A percentile compares a stretch with the other conserved stretches of the same genome.
Conservation (phyloP, 257 asterid species). For the Solanum ahanhuiri region DNA sequence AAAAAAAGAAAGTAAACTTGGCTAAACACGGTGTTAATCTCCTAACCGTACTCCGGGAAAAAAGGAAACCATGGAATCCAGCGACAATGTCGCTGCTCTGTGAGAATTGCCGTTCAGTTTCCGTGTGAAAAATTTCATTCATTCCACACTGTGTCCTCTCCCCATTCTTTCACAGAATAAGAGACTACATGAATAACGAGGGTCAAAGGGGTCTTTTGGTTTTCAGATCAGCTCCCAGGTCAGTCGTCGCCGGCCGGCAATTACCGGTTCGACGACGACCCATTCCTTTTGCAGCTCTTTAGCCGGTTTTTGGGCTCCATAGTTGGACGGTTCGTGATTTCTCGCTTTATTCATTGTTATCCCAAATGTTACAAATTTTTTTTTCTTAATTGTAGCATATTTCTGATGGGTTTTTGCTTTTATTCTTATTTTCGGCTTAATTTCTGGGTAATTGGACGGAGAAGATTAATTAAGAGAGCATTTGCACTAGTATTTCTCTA, state of each 20-base stretch:
- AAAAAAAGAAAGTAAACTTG: background rate
- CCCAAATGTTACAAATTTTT: background rate
- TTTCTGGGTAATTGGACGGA: background rate
- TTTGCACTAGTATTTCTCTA: background rate
- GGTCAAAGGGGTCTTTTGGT: background rate
- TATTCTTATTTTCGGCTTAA: background rate
- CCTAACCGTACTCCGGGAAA: background rate
- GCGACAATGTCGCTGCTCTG: background rate
- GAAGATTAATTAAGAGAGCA: background rate
- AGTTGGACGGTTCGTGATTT: background rate
- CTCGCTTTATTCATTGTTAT: background rate
- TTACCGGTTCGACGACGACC: background rate
- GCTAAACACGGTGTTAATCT: background rate
- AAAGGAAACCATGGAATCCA: background rate
- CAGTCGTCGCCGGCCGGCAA: background rate
- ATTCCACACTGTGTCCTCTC: background rate
- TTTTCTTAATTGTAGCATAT: background rate
- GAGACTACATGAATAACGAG: background rate
- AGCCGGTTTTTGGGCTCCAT: background rate
- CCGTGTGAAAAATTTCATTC: background rate
- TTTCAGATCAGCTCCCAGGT: background rate
- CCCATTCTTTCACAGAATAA: background rate
- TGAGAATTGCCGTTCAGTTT: background rate
- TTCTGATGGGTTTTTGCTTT: background rate
- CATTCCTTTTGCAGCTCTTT: background rate